Evolutionary conservation across 495 filamentous ascomycete species (phyloP).

Genomic region (Aspergillus steynii): DNA sequence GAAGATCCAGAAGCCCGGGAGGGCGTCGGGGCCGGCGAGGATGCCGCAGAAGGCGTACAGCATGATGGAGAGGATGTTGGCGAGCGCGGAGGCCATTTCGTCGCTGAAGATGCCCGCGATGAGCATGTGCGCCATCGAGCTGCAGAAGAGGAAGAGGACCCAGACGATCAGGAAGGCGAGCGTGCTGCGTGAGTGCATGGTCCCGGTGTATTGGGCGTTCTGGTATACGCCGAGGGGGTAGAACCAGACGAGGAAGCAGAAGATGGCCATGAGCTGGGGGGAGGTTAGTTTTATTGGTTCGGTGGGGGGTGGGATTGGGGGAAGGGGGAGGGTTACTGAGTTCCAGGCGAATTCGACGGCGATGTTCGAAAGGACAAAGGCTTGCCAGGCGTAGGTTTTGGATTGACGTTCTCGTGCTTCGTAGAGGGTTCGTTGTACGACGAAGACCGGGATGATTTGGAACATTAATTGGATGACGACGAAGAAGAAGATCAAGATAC

Average conservation of each 20-base stretch:
- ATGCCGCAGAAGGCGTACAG: slow-evolving; percentile 57
- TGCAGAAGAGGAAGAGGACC: slow-evolving; percentile 49
- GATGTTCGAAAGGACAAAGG: slow-evolving; percentile 67
- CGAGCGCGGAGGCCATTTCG: slow-evolving; percentile 40
- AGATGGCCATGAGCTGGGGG: slow-evolving; percentile 58
- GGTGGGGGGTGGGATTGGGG: not conserved
- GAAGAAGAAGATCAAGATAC: slow-evolving; percentile 76
- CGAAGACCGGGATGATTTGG: slow-evolving; percentile 69
- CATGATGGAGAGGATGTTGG: slow-evolving; percentile 21
- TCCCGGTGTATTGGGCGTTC: slow-evolving; percentile 38
- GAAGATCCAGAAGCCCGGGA: slow-evolving; percentile 73
- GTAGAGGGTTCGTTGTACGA: slow-evolving; percentile 65
- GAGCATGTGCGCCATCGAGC: slow-evolving; percentile 55
- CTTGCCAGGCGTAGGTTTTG: slow-evolving; percentile 73
- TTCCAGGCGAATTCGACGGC: slow-evolving; percentile 64
- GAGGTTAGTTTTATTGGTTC: not conserved
- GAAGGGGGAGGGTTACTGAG: slow-evolving; percentile 20
- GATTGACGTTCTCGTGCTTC: slow-evolving; percentile 77
- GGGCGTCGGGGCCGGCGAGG: slow-evolving; percentile 53
- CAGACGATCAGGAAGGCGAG: slow-evolving; percentile 52
- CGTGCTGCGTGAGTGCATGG: slow-evolving; percentile 41
- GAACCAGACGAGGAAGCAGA: slow-evolving; percentile 59
- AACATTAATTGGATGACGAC: slow-evolving; percentile 72
- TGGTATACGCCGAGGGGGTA: slow-evolving; percentile 58
- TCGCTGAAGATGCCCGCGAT: slow-evolving; percentile 54